Conservation (phyloP, 192 early-diverging fungal species). For the Coemansia sp. region DNA sequence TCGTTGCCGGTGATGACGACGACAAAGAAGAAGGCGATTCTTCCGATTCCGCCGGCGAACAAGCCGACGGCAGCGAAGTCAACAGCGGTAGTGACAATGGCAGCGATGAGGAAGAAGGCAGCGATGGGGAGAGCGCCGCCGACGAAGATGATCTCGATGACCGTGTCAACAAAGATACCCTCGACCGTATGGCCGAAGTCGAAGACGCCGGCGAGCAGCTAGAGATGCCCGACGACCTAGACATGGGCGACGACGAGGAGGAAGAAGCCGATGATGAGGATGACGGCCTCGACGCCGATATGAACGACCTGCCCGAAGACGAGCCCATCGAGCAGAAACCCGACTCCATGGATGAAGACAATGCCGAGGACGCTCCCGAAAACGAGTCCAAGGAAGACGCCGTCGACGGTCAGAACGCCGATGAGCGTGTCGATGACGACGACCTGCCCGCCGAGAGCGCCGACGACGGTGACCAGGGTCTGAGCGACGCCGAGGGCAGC, state of each 20-base stretch:
- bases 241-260: slow-evolving; percentile 56
- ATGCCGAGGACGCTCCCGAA: slow-evolving; percentile 22
- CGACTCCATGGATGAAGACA: slow-evolving; percentile 43
- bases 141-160: slow-evolving; percentile 54
- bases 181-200: slow-evolving; percentile 53
- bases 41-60: slow-evolving; percentile 4
- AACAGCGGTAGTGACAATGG: slow-evolving; percentile 27
- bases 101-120: slow-evolving; percentile 46
- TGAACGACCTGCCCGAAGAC: slow-evolving; percentile 55
- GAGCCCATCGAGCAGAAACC: slow-evolving; percentile 50
- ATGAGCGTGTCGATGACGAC: slow-evolving; percentile 38
- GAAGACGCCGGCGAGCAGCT: slow-evolving; percentile 58
- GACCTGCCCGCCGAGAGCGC: slow-evolving; percentile 12
- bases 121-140: slow-evolving; percentile 55
- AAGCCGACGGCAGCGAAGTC: slow-evolving; percentile 31
- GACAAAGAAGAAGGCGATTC: slow-evolving; percentile 40
- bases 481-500: slow-evolving; percentile 38
- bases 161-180: slow-evolving; percentile 50
- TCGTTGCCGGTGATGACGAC: slow-evolving; percentile 53
- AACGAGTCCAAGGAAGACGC: slow-evolving; percentile 22
- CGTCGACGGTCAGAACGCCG: slow-evolving; percentile 21
- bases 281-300: slow-evolving; percentile 53
- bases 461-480: slow-evolving; percentile 15
- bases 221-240: slow-evolving; percentile 58
- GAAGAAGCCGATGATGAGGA: slow-evolving; percentile 28